Evolutionary conservation across 2,329 filamentous ascomycete species (phyloP).

Genomic region (Metarhizium brunneum): DNA sequence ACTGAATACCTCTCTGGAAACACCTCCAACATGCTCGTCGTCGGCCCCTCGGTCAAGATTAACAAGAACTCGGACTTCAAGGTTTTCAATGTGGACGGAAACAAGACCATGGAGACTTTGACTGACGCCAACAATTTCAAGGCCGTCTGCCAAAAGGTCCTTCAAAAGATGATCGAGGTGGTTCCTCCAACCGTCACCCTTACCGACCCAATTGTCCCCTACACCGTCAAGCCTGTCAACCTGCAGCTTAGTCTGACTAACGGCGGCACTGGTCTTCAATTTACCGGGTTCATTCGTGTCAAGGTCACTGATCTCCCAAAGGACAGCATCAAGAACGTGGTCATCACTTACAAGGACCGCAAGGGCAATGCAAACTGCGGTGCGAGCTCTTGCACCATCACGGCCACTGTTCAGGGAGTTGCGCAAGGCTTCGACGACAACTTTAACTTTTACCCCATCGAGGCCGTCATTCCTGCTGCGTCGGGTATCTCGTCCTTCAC

Average conservation of each 20-base stretch:
- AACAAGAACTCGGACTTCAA: slow-evolving; percentile 44
- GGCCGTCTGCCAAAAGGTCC: slow-evolving; percentile 37
- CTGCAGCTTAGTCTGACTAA: slow-evolving; percentile 44
- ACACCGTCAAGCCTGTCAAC: slow-evolving; percentile 49
- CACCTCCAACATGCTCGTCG: slow-evolving; percentile 45
- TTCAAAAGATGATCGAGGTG: slow-evolving; percentile 54
- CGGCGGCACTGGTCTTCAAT: slow-evolving; percentile 36
- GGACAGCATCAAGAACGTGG: slow-evolving; percentile 35
- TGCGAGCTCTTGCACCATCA: slow-evolving; percentile 31
- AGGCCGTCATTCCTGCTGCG: slow-evolving; percentile 42
- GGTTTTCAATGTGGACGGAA: slow-evolving; percentile 46
- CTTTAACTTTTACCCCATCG: slow-evolving; percentile 45
- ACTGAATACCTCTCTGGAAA: slow-evolving; percentile 46
- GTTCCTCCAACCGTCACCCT: slow-evolving; percentile 43
- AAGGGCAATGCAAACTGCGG: slow-evolving; percentile 38
- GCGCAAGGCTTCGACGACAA: slow-evolving; percentile 50
- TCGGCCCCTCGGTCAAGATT: slow-evolving; percentile 35
- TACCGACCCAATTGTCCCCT: slow-evolving; percentile 42
- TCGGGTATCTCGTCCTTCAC: slow-evolving; percentile 54
- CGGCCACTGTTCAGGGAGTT: slow-evolving; percentile 35
- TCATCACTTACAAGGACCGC: slow-evolving; percentile 47
- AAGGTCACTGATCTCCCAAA: slow-evolving; percentile 38
- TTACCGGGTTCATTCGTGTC: slow-evolving; percentile 48
- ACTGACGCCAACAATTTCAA: slow-evolving; percentile 34
- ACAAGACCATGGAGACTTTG: slow-evolving; percentile 43